phyloP scores from a whole-genome alignment of 2,329 filamentous ascomycete species.

The Graphilbum fragrans region DNA sequence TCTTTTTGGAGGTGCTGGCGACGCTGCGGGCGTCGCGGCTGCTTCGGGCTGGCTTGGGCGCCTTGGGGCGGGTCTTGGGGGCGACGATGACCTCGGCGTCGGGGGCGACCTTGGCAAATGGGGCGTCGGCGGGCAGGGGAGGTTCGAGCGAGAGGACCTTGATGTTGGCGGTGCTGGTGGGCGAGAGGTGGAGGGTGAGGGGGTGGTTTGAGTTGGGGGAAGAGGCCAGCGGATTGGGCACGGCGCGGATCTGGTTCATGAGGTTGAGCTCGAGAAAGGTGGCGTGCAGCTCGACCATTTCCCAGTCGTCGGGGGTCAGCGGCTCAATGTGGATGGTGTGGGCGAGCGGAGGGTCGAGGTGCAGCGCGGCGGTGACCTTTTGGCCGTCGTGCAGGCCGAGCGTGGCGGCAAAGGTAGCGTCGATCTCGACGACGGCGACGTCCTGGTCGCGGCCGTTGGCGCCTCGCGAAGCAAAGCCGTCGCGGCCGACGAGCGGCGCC shows the following conservation, averaged over 20 bases:
- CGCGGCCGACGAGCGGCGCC: slow-evolving; percentile 59
- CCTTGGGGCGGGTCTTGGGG: slow-evolving; percentile 71
- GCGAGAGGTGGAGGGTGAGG: slow-evolving; percentile 83
- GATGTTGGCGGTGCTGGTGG: slow-evolving; percentile 90
- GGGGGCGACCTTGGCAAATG: slow-evolving; percentile 85
- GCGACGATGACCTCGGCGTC: slow-evolving; percentile 97
- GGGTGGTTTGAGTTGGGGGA: slow-evolving; percentile 56
- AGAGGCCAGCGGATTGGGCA: slow-evolving; percentile 70
- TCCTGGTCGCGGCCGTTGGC: slow-evolving; percentile 55
- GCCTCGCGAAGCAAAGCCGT: slow-evolving; percentile 51
- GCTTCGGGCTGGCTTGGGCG: slow-evolving; percentile 33
- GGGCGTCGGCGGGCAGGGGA: slow-evolving; percentile 48
- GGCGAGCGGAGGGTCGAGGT: slow-evolving; percentile 80
- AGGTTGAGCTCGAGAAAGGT: slow-evolving; percentile 93
- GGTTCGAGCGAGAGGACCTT: slow-evolving; percentile 75
- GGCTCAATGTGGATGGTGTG: slow-evolving; percentile 97
- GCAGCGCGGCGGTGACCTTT: slow-evolving; percentile 59
- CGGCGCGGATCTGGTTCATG: slow-evolving; percentile 78
- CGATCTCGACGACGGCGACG: slow-evolving; percentile 67
- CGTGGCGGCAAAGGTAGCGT: slow-evolving; percentile 68
- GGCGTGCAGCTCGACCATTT: slow-evolving; percentile 95
- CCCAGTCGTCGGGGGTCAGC: slow-evolving; percentile 90
- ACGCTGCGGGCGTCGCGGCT: slow-evolving; percentile 71
- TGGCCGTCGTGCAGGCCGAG: slow-evolving; percentile 71
- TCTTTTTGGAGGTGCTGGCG: slow-evolving; percentile 66